Percentiles rank a stretch among this genome's conserved stretches.
phyloP scores from a whole-genome alignment of 2,329 filamentous ascomycete genomes.

The Trichocomaceae sp. region DNA sequence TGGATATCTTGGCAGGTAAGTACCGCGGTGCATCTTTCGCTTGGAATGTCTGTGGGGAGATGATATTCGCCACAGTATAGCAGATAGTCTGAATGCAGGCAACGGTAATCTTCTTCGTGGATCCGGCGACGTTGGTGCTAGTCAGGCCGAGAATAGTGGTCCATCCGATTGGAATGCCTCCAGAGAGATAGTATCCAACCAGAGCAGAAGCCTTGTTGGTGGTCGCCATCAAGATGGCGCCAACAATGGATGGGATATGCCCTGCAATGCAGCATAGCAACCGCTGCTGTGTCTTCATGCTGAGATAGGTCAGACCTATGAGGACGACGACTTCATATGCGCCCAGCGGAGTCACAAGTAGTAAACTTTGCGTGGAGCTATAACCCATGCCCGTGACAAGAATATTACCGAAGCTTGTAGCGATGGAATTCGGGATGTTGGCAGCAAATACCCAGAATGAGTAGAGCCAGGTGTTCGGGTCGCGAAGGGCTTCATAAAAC shows the following conservation, averaged over 20 bases:
- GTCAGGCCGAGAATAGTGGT: constrained; percentile 34
- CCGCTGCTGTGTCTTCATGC: constrained; percentile 31
- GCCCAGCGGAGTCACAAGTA: constrained; percentile 34
- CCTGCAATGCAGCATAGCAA: constrained; percentile 32
- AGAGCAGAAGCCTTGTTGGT: constrained; percentile 31
- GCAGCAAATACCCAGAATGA: constrained; percentile 33
- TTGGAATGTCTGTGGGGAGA: constrained; percentile 39
- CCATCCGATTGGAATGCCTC: constrained; percentile 35
- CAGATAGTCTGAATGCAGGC: constrained; percentile 30
- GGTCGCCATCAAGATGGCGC: constrained; percentile 35
- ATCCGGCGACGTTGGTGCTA: constrained; percentile 32
- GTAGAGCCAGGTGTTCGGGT: constrained; percentile 32
- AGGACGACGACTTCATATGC: constrained; percentile 34
- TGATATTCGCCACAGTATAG: constrained; percentile 39
- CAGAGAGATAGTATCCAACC: constrained; percentile 34
- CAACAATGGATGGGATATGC: constrained; percentile 32
- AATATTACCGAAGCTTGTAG: constrained; percentile 35
- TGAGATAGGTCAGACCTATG: constrained; percentile 31
- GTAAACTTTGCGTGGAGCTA: constrained; percentile 25
- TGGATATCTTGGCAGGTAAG: constrained; percentile 24
- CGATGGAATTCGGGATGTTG: constrained; percentile 34
- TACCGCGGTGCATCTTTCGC: constrained; percentile 27
- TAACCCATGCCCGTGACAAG: constrained; percentile 36
- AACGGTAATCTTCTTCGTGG: constrained; percentile 33
- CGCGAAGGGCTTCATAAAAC: constrained; percentile 28